Evolutionary conservation across 2,329 filamentous ascomycete genomes (phyloP).

Genomic region (Scytalidium sp.): DNA sequence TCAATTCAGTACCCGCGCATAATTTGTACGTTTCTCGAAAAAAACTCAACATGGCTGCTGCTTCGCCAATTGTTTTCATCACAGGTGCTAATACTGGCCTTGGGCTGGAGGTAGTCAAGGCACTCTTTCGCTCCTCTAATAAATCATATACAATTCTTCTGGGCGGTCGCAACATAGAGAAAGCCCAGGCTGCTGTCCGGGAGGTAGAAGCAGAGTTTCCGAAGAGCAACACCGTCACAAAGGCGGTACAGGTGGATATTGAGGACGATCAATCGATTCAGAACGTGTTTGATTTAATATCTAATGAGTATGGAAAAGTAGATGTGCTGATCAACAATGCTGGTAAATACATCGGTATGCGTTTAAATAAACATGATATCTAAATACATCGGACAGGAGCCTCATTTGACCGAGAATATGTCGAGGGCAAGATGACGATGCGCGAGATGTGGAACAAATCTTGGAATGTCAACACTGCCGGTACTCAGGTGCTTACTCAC

Average conservation of each 20-base stretch:
- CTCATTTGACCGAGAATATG: constrained; percentile 28
- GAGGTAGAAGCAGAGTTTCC: constrained; percentile 31
- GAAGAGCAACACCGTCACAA: constrained; percentile 10
- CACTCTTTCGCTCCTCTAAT: constrained; percentile 10
- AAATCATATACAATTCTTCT: constrained; percentile 36
- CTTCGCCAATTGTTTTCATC: constrained; percentile 26
- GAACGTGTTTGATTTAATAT: constrained; percentile 24
- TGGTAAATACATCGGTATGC: constrained; percentile 8
- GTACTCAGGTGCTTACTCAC: constrained; percentile 34
- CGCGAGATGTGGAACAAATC: constrained; percentile 38
- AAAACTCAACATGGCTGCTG: background rate
- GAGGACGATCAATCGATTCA: constrained; percentile 29
- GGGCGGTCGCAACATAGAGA: constrained; percentile 35
- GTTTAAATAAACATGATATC: background rate
- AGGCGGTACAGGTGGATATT: constrained; percentile 26
- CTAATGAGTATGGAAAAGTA: constrained; percentile 22
- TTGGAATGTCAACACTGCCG: constrained; percentile 41
- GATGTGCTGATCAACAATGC: constrained; percentile 34
- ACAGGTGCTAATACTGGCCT: constrained; percentile 40
- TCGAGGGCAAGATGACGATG: constrained; percentile 22
- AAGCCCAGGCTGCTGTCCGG: constrained; percentile 36
- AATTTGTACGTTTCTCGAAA: no score
- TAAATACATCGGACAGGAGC: constrained; percentile 12
- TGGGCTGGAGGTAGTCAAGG: constrained; percentile 33
- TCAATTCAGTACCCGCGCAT: no score